These are phyloP conservation scores for Lycium ferocissimum DNA, from an alignment of 257 asterid species.

Conservation along the genomic window DNA sequence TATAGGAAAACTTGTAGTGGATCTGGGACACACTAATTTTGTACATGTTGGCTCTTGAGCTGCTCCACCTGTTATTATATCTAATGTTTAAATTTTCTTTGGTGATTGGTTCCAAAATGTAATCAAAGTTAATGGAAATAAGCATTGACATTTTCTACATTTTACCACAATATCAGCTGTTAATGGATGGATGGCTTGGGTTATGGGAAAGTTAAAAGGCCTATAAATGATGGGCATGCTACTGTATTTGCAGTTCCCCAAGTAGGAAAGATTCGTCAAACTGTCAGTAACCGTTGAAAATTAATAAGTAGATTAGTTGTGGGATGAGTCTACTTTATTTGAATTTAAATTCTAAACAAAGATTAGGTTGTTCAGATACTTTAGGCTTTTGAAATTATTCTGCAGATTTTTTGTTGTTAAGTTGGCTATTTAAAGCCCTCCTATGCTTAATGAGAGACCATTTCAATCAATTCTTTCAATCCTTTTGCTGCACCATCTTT, in stretches of 20 bases:
- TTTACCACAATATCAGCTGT: neutral
- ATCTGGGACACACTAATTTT: neutral
- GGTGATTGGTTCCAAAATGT: neutral
- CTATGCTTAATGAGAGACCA: too few species aligned
- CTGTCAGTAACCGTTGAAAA: neutral
- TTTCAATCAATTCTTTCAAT: too few species aligned
- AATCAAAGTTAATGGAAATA: neutral
- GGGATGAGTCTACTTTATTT: too few species aligned
- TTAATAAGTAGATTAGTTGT: too few species aligned
- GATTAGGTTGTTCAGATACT: too few species aligned
- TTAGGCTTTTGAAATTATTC: too few species aligned
- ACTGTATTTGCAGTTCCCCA: neutral
- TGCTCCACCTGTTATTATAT: neutral
- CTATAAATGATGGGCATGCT: neutral
- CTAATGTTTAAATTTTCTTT: neutral
- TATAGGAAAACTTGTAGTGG: neutral
- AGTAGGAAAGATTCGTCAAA: neutral
- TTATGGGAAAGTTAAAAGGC: neutral
- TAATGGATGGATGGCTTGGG: neutral
- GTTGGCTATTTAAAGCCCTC: too few species aligned
- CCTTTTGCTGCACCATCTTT: too few species aligned
- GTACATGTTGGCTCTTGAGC: neutral
- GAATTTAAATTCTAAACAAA: too few species aligned
- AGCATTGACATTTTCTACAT: neutral
- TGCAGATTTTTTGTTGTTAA: too few species aligned